Percentiles rank a stretch among this genome's conserved stretches.
Evolutionary conservation across 495 filamentous ascomycete species (phyloP).

Genomic region (Trichoderma reesei): DNA sequence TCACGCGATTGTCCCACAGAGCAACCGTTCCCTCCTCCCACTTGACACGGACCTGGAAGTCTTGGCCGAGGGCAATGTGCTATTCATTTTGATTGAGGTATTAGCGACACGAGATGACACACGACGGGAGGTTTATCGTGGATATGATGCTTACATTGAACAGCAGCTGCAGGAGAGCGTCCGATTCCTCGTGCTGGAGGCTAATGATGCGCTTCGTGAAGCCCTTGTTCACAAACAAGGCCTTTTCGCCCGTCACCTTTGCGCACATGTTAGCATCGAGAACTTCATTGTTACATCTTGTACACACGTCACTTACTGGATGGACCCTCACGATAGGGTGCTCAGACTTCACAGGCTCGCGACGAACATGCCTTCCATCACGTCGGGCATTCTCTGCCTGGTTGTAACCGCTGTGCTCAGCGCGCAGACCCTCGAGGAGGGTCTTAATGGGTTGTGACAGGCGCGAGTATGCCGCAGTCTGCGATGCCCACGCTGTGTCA

Average conservation of each 20-base stretch:
- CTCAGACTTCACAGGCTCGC: conserved; percentile 53
- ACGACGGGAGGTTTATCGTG: neutral
- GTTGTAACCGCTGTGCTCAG: conserved; percentile 60
- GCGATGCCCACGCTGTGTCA: conserved; percentile 66
- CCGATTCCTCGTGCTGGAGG: conserved; percentile 58
- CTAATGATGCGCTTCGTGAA: conserved; percentile 72
- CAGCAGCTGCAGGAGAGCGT: conserved; percentile 55
- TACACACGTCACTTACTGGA: conserved; percentile 27
- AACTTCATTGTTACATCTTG: neutral
- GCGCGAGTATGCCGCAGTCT: conserved; percentile 62
- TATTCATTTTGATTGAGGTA: conserved; percentile 8
- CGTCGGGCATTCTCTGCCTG: conserved; percentile 57
- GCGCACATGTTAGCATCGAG: neutral
- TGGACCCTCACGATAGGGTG: conserved; percentile 67
- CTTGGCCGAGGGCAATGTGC: conserved; percentile 40
- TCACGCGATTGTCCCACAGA: conserved; percentile 67
- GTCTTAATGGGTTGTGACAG: conserved; percentile 61
- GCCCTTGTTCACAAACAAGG: conserved; percentile 69
- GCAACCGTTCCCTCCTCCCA: conserved; percentile 64
- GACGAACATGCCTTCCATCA: conserved; percentile 52
- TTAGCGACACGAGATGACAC: neutral
- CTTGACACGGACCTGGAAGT: conserved; percentile 60
- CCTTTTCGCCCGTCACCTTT: conserved; percentile 60
- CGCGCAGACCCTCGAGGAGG: conserved; percentile 60
- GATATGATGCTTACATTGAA: conserved; percentile 48